phyloP scores from a whole-genome alignment of 441 rosid genomes.

The Aquilaria agallochum region DNA sequence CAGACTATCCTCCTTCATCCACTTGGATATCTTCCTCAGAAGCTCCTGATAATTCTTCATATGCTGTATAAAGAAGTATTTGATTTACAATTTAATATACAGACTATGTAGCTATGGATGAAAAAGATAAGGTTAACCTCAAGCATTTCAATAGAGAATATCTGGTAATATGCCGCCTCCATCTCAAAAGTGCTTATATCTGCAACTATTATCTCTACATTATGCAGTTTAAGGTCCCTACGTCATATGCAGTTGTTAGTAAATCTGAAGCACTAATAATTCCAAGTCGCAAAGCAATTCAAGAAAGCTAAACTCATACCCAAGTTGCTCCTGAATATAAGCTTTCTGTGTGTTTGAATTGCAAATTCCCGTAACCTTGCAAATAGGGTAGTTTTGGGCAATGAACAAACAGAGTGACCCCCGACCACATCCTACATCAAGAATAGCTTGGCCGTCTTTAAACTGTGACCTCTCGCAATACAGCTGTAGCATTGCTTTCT shows the following conservation, averaged over 20 bases:
- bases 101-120: not conserved
- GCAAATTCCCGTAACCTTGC: constrained; percentile 79
- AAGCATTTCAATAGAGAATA: constrained; percentile 85
- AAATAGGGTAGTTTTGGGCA: constrained; percentile 55
- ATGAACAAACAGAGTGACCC: constrained; percentile 75
- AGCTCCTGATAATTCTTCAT: constrained; percentile 80
- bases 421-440: constrained; percentile 92
- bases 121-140: constrained; percentile 45
- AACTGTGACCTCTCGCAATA: constrained; percentile 70
- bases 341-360: constrained; percentile 77
- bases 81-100: not conserved
- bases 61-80: constrained; percentile 39
- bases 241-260: constrained; percentile 1
- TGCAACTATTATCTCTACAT: constrained; percentile 71
- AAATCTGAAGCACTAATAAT: not conserved
- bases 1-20: constrained; percentile 80
- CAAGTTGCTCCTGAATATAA: constrained; percentile 52
- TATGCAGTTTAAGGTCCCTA: constrained; percentile 55
- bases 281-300: not conserved
- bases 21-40: constrained; percentile 65
- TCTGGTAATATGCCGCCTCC: constrained; percentile 65
- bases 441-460: constrained; percentile 68
- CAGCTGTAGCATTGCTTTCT: constrained; percentile 66
- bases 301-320: constrained; percentile 31
- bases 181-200: constrained; percentile 78